phyloP scores from a whole-genome alignment of 176 grass and related monocot species.

The Musa beccarii region DNA sequence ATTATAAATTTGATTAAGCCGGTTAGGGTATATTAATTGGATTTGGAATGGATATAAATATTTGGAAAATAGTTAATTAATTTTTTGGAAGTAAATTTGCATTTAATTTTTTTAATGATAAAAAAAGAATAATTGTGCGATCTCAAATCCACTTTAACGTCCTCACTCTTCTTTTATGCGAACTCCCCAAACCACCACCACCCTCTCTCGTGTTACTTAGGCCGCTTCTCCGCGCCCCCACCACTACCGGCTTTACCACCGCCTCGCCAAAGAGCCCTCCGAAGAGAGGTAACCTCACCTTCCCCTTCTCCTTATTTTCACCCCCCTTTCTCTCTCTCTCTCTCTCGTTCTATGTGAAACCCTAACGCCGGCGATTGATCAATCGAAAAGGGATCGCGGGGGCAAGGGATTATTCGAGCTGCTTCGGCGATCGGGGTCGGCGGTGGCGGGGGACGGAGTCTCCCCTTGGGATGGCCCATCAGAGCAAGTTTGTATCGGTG shows the following conservation, averaged over 20 bases:
- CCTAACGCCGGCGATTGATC: slow-evolving; percentile 1
- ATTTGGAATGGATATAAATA: too few relatives aligned
- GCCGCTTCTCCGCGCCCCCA: slow-evolving; percentile 18
- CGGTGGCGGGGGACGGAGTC: background rate
- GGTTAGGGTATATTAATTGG: background rate
- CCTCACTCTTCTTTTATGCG: background rate
- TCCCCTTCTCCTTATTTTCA: too few relatives aligned
- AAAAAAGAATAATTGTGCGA: too few relatives aligned
- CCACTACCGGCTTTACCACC: slow-evolving; percentile 1
- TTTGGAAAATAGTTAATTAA: too few relatives aligned
- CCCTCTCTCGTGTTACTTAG: background rate
- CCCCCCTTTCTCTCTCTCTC: background rate
- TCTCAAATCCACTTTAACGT: background rate
- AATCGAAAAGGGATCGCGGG: background rate
- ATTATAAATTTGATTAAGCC: background rate
- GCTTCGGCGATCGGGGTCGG: background rate
- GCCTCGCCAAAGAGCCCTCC: background rate
- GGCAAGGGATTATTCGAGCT: background rate
- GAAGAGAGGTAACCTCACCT: background rate
- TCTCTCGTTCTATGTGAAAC: background rate
- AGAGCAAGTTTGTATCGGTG: slow-evolving; percentile 74
- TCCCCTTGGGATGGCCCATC: slow-evolving; percentile 56
- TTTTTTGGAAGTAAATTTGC: too few relatives aligned
- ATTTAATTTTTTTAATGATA: too few relatives aligned
- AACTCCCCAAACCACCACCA: background rate